Base-by-base conservation (phyloP, 2,329 filamentous ascomycete genomes). In the Diplodia scrobiculata region DNA sequence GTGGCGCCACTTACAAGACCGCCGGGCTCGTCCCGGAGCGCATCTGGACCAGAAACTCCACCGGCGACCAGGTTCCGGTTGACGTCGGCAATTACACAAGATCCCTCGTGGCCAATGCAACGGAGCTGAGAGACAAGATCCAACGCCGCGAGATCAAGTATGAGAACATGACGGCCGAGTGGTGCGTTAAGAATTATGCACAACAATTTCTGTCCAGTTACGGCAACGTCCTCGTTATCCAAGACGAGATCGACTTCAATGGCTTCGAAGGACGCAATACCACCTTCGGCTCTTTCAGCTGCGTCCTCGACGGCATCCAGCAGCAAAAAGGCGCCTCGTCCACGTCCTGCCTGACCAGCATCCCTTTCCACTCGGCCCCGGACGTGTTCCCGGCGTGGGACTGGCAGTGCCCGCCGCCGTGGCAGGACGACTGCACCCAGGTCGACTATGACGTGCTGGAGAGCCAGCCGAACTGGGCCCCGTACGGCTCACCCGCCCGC, bases 401-500 rank as follows among this genome's bases (percentile, higher is more conserved):
- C 21, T 51, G 48, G 48, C 48, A 51, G 48, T 51, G 48, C 11
- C 21, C 48, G 21, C 48, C 48, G 48, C 48, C 48, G 10, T 27
- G 25, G 19, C 48, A 51, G 21, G 55, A 68, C 50, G 45, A 62
- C 14, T 50, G 58, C 25, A 32, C 38, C 17, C 53, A 59, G 2
- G 45, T 41, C 9, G 62, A 54, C 48, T 51, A 51, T 11, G 48
- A 60, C 13, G 41, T 60, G 21, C 29, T 45, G 5, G 25, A 32
- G 11, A 21, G 58, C 14, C 63, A 68, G n/a, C 21, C 21, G n/a
- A 4, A 17, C 3, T 72, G 70, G 70, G 67, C 70, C 19, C 67
- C 71, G 1, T 69, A 69, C 41, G 66, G 65, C 2, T 55, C 67
- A 7, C 64, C 67, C 19, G 69, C 71, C 5, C 60, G 65, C 36